A percentile compares a stretch with the other conserved stretches of the same genome.
Conservation (phyloP, 164 flowering plant species). For the Chimonanthus praecox region DNA sequence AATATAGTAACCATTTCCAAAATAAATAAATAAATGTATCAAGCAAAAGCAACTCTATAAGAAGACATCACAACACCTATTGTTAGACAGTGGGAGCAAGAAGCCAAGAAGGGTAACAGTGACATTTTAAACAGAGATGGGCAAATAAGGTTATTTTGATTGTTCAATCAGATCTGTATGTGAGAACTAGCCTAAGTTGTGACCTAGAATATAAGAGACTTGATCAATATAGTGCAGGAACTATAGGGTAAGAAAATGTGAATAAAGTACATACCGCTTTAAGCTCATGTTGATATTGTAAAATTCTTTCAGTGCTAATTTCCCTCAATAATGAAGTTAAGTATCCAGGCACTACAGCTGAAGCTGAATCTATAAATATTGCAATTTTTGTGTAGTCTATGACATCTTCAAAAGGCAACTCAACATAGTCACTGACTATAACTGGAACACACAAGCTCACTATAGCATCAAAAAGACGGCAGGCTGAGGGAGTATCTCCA, state of each 20-base stretch:
- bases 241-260: not conserved
- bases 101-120: not conserved
- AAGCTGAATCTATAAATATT: conserved; percentile 60
- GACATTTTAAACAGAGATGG: not conserved
- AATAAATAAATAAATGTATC: too few species aligned
- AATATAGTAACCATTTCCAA: too few species aligned
- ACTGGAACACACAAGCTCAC: conserved; percentile 96
- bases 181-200: not conserved
- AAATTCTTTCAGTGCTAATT: conserved; percentile 42
- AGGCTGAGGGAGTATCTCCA: conserved; percentile 99
- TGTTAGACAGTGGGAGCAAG: too few species aligned
- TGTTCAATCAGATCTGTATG: not conserved
- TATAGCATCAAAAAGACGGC: conserved; percentile 96
- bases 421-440: conserved; percentile 78
- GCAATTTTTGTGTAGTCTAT: conserved; percentile 85
- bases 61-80: not conserved
- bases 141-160: not conserved
- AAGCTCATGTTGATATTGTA: conserved; percentile 69
- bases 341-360: conserved; percentile 66
- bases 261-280: conserved; percentile 38
- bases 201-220: not conserved
- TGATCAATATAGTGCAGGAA: not conserved
- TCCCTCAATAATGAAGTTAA: conserved; percentile 52
- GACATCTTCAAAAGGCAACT: conserved; percentile 93
- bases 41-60: not conserved